Base-by-base conservation (phyloP, 176 grass and related monocot species). In the Microstegium vimineum region DNA sequence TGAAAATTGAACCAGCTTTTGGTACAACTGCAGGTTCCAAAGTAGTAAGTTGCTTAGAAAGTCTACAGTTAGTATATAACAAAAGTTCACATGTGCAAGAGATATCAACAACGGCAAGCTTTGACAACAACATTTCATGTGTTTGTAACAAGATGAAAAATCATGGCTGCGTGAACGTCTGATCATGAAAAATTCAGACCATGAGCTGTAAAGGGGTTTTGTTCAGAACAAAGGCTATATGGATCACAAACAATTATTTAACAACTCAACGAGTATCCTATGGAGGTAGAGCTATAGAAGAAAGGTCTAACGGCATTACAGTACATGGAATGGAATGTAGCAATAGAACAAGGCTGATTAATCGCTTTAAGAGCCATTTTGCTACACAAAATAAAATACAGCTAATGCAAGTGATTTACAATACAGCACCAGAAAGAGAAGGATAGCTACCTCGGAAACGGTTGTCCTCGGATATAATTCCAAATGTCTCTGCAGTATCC, bases 401-500 rank as follows among this genome's bases (percentile, higher is more conserved):
- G 8, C 43, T 6, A 64, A 33, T n/a, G 15, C 28, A 66, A 2
- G n/a, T 36, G 23, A 8, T 43, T 54, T 16, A 28, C n/a, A 75
- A 73, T 43, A 81, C 20, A 67, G 41, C 62, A 84, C 6, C 61
- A 75, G 18, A 8, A 68, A 75, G 43, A 12, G 47, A 72, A 82
- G 28, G 46, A n/a, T 25, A 69, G 35, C 8, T 86, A 98, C 95
- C 92, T 93, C 65, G 79, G 68, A 98, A 95, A 26, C 17, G 62
- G 62, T 90, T 93, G 16, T 91, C 90, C 74, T 88, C 76, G 62
- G 90, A 91, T 86, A 90, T 84, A 76, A 98, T 88, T 52, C 95
- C 95, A 88, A 98, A 98, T 25, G 90, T 95, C 78, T 95, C 92
- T 74, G 90, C 75, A 81, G 90, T 98, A 33, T 95, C 92, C 46